Conservation (phyloP, 2,329 filamentous ascomycete species). For the Pseudocercospora fuligena region DNA sequence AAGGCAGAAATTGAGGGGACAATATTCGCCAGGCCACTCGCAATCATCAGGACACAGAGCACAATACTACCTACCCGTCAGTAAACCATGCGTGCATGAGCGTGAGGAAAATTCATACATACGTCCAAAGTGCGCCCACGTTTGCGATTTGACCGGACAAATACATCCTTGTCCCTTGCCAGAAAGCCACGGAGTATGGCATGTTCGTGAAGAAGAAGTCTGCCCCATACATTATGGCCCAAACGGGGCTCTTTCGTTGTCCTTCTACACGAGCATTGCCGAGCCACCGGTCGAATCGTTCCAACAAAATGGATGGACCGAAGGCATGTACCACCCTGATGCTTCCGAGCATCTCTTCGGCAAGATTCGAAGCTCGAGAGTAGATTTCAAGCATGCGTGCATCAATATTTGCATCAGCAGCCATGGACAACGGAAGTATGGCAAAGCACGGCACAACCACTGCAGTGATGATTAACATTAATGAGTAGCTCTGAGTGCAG, state of each 20-base stretch:
- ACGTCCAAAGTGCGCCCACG: conserved; percentile 1
- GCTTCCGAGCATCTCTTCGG: conserved; percentile 10
- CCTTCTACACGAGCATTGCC: not conserved
- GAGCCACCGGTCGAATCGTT: not conserved
- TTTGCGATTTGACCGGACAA: not conserved
- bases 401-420: conserved; percentile 5
- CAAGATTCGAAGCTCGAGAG: conserved; percentile 5
- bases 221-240: not conserved
- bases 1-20: conserved; percentile 1
- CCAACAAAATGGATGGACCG: not conserved
- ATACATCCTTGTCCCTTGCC: conserved; percentile 10
- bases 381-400: not conserved
- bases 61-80: not conserved
- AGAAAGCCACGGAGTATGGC: conserved; percentile 4
- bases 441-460: conserved; percentile 7
- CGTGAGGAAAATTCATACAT: not conserved
- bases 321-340: conserved; percentile 7
- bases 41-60: not conserved
- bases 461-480: conserved; percentile 43
- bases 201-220: conserved; percentile 11
- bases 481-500: conserved; percentile 43
- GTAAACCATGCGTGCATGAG: not conserved
- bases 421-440: not conserved
- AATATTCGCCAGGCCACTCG: not conserved
- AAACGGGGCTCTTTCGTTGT: not conserved